phyloP scores from a whole-genome alignment of 345 rosid species.

The Salix viminalis region DNA sequence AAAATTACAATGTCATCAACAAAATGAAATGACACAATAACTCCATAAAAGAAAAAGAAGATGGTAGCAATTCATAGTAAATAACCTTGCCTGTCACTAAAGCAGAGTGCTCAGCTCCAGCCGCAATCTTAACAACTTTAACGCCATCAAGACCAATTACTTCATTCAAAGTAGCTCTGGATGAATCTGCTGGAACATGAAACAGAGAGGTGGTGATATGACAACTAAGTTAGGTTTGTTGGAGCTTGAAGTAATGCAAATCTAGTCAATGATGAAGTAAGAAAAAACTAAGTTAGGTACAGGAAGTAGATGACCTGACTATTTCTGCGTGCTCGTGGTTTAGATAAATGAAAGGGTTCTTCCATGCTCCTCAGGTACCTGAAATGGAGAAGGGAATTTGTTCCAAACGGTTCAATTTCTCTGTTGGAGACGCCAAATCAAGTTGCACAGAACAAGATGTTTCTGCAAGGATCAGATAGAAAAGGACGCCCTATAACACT shows the following conservation, averaged over 20 bases:
- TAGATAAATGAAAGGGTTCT: too few species aligned
- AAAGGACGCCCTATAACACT: slow-evolving; percentile 33
- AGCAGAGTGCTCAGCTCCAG: slow-evolving; percentile 94
- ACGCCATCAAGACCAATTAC: slow-evolving; percentile 42
- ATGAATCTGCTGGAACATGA: slow-evolving; percentile 14
- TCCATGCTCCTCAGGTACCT: too few species aligned
- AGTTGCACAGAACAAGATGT: slow-evolving; percentile 42
- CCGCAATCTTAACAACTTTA: slow-evolving; percentile 52
- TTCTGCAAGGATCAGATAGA: slow-evolving; percentile 45
- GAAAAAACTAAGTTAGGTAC: too few species aligned
- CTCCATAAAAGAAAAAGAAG: neutral
- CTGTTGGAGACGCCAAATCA: too few species aligned
- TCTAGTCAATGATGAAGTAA: too few species aligned
- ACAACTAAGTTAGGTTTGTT: slow-evolving; percentile 8
- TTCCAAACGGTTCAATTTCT: too few species aligned
- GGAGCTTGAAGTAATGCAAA: too few species aligned
- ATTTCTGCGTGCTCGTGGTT: too few species aligned
- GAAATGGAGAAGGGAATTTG: too few species aligned
- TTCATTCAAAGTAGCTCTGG: slow-evolving; percentile 34
- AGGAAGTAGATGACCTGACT: too few species aligned
- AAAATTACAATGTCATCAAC: neutral
- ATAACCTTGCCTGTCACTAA: slow-evolving; percentile 51
- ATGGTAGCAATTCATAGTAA: neutral
- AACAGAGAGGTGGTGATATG: neutral
- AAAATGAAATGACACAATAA: neutral